phyloP scores from a whole-genome alignment of 306 rosid species.

The Calophaca sinica region DNA sequence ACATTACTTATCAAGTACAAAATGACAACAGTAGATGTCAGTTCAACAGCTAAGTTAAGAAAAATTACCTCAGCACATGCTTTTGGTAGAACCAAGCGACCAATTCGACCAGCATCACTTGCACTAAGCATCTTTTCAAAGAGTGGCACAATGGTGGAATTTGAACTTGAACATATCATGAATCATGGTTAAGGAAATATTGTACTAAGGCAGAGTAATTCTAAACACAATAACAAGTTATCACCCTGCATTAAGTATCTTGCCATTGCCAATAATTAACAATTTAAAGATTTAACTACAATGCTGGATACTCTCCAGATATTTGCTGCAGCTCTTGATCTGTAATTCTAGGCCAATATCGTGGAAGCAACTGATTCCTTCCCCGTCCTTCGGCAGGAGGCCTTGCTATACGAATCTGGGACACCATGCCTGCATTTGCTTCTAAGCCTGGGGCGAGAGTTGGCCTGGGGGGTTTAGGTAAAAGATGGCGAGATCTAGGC shows the following conservation, averaged over 20 bases:
- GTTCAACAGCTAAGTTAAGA: slow-evolving; percentile 25
- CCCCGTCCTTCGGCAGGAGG: slow-evolving; percentile 99
- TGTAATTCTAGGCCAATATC: slow-evolving; percentile 99
- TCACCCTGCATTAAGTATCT: slow-evolving; percentile 27
- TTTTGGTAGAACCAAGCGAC: slow-evolving; percentile 97
- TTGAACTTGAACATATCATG: slow-evolving; percentile 73
- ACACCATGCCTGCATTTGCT: slow-evolving; percentile 63
- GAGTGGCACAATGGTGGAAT: slow-evolving; percentile 91
- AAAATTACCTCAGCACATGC: slow-evolving; percentile 96
- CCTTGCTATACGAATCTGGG: slow-evolving; percentile 95
- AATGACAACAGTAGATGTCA: slow-evolving; percentile 33
- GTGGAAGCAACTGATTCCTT: slow-evolving; percentile 96
- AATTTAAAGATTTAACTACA: slow-evolving; percentile 37
- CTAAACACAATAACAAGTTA: slow-evolving; percentile 35
- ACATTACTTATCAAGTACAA: slow-evolving; percentile 32
- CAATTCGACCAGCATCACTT: slow-evolving; percentile 99
- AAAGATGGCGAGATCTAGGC: slow-evolving; percentile 78
- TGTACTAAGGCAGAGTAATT: slow-evolving; percentile 19
- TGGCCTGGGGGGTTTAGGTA: slow-evolving; percentile 89
- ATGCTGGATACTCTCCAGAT: slow-evolving; percentile 95
- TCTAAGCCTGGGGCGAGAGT: slow-evolving; percentile 67
- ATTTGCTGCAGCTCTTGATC: slow-evolving; percentile 97
- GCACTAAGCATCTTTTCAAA: slow-evolving; percentile 99
- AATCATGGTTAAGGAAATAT: slow-evolving; percentile 65
- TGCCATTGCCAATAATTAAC: slow-evolving; percentile 10